These are phyloP conservation scores for Cyclotella kingstonii DNA, from an alignment of 108 stramenopile genomes.

Conservation along the genomic window DNA sequence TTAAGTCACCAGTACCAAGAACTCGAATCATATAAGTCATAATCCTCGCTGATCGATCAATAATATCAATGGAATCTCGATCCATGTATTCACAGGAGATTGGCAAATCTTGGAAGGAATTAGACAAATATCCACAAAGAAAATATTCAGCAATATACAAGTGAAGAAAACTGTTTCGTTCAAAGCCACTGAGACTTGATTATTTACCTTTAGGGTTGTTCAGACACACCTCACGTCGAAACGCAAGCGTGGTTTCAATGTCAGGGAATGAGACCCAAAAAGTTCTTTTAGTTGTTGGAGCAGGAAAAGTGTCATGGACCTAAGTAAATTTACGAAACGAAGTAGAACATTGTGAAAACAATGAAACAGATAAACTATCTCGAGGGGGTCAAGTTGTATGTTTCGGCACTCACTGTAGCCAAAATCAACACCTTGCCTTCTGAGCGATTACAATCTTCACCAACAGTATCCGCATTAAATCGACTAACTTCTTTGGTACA, in stretches of 20 bases:
- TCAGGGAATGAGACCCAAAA: slow-evolving; percentile 78
- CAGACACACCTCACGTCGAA: slow-evolving; percentile 74
- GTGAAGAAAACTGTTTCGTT: neutral
- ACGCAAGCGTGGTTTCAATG: slow-evolving; percentile 67
- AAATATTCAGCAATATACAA: neutral
- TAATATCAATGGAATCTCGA: slow-evolving; percentile 79
- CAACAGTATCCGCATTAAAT: slow-evolving; percentile 79
- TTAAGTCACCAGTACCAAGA: slow-evolving; percentile 64
- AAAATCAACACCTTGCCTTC: slow-evolving; percentile 87
- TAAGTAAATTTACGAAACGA: too few species aligned
- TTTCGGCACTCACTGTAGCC: slow-evolving; percentile 51
- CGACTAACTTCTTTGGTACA: slow-evolving; percentile 58
- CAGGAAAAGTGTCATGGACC: slow-evolving; percentile 80
- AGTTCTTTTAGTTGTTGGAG: slow-evolving; percentile 56
- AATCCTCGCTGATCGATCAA: slow-evolving; percentile 70
- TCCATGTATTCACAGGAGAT: slow-evolving; percentile 81
- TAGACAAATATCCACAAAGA: neutral
- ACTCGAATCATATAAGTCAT: slow-evolving; percentile 61
- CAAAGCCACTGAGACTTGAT: too few species aligned
- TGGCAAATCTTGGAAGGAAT: slow-evolving; percentile 52
- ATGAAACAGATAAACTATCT: too few species aligned
- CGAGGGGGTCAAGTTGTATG: too few species aligned
- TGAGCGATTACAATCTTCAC: slow-evolving; percentile 75
- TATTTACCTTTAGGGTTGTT: slow-evolving; percentile 46
- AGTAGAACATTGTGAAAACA: too few species aligned